Conservation (phyloP, 78 protist species). For the Tieghemostelium lacteum region DNA sequence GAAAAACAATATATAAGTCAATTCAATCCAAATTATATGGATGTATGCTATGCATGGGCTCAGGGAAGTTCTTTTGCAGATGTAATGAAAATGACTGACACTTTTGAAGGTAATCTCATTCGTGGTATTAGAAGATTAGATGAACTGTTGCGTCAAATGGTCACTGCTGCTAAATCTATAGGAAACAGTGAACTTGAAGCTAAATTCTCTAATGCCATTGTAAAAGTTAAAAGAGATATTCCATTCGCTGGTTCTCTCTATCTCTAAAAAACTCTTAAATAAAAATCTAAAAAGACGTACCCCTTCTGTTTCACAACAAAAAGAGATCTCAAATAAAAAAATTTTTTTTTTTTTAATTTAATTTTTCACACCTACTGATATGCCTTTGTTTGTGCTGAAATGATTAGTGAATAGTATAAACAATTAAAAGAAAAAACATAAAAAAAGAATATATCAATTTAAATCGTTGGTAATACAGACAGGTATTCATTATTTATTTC, state of each 20-base stretch:
- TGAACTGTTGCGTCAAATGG: conserved; percentile 96
- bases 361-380: too few species aligned
- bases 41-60: conserved; percentile 75
- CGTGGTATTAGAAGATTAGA: conserved; percentile 88
- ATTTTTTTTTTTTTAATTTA: too few species aligned
- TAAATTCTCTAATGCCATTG: conserved; percentile 87
- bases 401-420: too few species aligned
- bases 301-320: too few species aligned
- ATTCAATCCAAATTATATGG: conserved; percentile 90
- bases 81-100: conserved; percentile 89
- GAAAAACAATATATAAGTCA: conserved; percentile 78
- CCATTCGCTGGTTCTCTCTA: conserved; percentile 97
- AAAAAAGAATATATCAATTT: too few species aligned
- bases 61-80: conserved; percentile 93
- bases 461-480: too few species aligned
- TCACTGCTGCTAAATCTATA: conserved; percentile 92
- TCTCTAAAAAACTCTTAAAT: too few species aligned
- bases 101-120: conserved; percentile 96
- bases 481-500: too few species aligned
- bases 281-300: too few species aligned
- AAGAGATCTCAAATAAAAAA: too few species aligned
- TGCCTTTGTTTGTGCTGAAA: too few species aligned
- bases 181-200: conserved; percentile 92
- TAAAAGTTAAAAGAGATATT: conserved; percentile 92
- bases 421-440: too few species aligned